These are phyloP conservation scores for Pseudognaphalium luteoalbum DNA, from an alignment of 129 eudicot species.

Conservation along the genomic window DNA sequence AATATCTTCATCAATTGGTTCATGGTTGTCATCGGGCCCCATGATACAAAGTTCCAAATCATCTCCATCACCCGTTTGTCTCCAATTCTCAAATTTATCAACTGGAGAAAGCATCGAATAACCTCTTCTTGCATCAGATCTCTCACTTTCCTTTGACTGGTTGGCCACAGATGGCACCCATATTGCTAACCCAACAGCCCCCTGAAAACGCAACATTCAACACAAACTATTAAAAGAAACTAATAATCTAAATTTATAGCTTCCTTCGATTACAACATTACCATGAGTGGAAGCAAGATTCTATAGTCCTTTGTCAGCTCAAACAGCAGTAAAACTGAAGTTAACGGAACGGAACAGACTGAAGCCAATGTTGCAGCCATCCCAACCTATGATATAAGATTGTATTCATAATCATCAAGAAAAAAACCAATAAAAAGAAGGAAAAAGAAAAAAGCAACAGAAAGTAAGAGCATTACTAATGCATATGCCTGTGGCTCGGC, in stretches of 20 bases:
- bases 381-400: conserved; percentile 66
- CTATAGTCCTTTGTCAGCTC: conserved; percentile 97
- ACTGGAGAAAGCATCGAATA: conserved; percentile 64
- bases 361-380: conserved; percentile 99
- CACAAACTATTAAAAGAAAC: neutral
- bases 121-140: conserved; percentile 61
- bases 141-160: conserved; percentile 67
- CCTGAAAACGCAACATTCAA: conserved; percentile 46
- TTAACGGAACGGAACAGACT: conserved; percentile 94
- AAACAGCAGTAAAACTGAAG: conserved; percentile 92
- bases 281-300: conserved; percentile 99
- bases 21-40: conserved; percentile 51
- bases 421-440: conserved; percentile 1
- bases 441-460: neutral
- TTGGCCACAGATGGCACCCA: conserved; percentile 98
- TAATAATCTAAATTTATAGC: conserved; percentile 1
- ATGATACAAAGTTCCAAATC: conserved; percentile 77
- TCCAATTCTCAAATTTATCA: conserved; percentile 56
- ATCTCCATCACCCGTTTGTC: conserved; percentile 51
- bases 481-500: conserved; percentile 99
- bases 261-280: conserved; percentile 32
- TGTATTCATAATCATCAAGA: conserved; percentile 6
- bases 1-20: conserved; percentile 64
- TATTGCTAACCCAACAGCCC: conserved; percentile 98
- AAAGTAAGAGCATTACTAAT: conserved; percentile 47